Evolutionary conservation across 257 asterid genomes (phyloP), one percentile per base, ranked within the genome.

Genomic region (Rubia yunnanensis): DNA sequence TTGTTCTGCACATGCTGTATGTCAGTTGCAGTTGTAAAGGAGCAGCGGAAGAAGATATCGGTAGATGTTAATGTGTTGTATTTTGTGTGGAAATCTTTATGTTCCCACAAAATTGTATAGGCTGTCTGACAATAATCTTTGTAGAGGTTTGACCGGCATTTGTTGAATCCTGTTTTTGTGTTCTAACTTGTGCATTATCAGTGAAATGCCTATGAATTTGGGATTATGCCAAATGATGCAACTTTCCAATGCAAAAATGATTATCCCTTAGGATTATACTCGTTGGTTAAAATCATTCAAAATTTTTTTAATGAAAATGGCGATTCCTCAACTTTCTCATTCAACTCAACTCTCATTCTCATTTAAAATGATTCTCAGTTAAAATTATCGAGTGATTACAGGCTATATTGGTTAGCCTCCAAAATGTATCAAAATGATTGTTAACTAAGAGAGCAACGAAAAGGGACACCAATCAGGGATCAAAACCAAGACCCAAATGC

Each of bases 1-100:
- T 61, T 48, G 28, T 66, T 27, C 48, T 69, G 52, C 31, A 63
- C 64, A 55, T 71, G 79, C 65, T 55, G 41, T 31, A 32, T 56
- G 39, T 52, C n/a, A 63, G 80, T 57, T 24, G 61, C 72, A 74
- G 80, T 61, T 57, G 55, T 48, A 56, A 79, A 74, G 75, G 63
- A 67, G 73, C 55, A 69, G 60, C 72, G 70, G 63, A 66, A 70
- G 63, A 71, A 54, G 56, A 64, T 44, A 18, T 70, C 24, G 31
- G 54, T 69, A 58, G 76, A 44, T 5, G 74, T 49, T 49, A 26
- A 3, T 17, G 8, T 70, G 72, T 74, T 54, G 28, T 71, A 60
- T 65, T 67, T 59, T 70, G 68, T 71, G 64, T 56, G 74, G 46
- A 55, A 65, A 35, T 22, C 30, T 41, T 71, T 41, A 46, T 67